Conservation (phyloP, 306 rosid genomes). For the Boehmeria nivea region DNA sequence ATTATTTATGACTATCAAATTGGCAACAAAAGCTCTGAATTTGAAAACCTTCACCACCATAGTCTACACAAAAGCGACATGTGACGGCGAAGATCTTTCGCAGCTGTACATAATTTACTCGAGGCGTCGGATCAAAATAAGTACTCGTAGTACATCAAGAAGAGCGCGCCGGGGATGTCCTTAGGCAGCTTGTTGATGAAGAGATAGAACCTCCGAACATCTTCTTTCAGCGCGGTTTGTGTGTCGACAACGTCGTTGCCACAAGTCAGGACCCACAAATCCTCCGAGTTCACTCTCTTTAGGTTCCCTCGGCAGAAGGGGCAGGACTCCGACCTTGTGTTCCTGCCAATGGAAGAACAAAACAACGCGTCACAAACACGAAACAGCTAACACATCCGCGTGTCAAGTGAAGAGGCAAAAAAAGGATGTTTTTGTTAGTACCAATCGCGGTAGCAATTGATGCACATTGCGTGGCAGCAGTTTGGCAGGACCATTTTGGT, state of each 20-base stretch:
- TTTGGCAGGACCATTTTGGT: constrained; percentile 71
- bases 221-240: constrained; percentile 49
- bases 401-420: no score
- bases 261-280: constrained; percentile 70
- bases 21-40: no score
- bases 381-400: no score
- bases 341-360: constrained; percentile 34
- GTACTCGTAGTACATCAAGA: constrained; percentile 55
- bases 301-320: constrained; percentile 82
- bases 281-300: constrained; percentile 55
- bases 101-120: no score
- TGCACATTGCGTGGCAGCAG: constrained; percentile 84
- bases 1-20: no score
- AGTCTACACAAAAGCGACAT: no score
- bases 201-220: constrained; percentile 47
- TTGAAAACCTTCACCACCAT: no score
- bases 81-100: no score
- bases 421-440: constrained; percentile 3
- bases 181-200: constrained; percentile 59
- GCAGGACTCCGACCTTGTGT: constrained; percentile 67
- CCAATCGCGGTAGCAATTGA: constrained; percentile 71
- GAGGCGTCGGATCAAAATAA: constrained; percentile 30
- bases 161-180: constrained; percentile 57
- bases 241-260: constrained; percentile 49
- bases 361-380: not conserved